Percentiles rank a stretch among this genome's conserved stretches.
Evolutionary conservation across 495 filamentous ascomycete genomes (phyloP).

Genomic region (Pseudevernia furfuracea): DNA sequence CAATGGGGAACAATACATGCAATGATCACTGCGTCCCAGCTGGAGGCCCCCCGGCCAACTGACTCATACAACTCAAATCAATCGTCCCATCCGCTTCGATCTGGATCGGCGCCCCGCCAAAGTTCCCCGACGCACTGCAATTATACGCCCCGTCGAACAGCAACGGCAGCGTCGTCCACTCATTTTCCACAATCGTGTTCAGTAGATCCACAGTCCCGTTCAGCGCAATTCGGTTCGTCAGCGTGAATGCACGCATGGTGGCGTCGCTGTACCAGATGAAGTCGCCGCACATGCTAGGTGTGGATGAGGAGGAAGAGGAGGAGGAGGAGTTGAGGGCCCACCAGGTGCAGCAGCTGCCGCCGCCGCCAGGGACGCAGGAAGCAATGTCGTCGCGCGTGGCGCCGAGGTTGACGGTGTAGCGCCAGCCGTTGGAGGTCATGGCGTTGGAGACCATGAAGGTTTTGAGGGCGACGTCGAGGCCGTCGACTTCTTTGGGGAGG

Average conservation of each 20-base stretch:
- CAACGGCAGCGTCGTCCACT: not conserved
- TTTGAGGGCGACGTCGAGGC: not conserved
- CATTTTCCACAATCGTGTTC: not conserved
- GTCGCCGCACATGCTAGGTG: not conserved
- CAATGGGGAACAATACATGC: no score
- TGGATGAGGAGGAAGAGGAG: not conserved
- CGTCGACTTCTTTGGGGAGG: not conserved
- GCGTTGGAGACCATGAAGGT: constrained; percentile 3
- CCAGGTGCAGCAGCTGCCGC: not conserved
- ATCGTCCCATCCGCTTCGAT: not conserved
- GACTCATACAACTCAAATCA: not conserved
- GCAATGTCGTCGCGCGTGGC: constrained; percentile 19
- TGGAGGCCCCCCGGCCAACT: not conserved
- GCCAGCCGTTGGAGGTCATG: constrained; percentile 2
- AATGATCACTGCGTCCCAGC: no score
- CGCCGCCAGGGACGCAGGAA: constrained; percentile 30
- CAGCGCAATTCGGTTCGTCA: not conserved
- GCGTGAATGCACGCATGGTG: not conserved
- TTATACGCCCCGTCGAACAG: not conserved
- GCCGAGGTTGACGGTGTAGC: no score
- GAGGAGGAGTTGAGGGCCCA: not conserved
- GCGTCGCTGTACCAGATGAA: not conserved
- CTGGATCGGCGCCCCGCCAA: not conserved
- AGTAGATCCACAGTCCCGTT: not conserved
- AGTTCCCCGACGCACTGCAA: not conserved